Evolutionary conservation across 805 yeast genomes (phyloP).

Genomic region (Metschnikowia similis): DNA sequence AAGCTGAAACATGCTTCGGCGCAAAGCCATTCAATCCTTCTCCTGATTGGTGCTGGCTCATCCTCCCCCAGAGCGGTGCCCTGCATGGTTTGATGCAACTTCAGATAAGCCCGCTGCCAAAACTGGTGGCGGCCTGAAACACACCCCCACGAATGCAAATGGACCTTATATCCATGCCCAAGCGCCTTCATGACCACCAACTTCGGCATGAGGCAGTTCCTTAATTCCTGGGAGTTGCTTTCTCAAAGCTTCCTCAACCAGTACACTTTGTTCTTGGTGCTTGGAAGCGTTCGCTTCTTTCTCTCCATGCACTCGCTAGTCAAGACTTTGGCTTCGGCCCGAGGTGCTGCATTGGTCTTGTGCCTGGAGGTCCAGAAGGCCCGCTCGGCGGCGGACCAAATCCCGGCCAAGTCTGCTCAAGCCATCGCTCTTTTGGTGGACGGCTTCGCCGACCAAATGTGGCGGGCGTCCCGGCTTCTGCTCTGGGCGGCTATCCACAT

Average conservation of each 20-base stretch:
- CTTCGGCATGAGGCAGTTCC: constrained; percentile 25
- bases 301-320: constrained; percentile 1
- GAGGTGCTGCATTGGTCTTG: constrained; percentile 14
- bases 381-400: constrained; percentile 26
- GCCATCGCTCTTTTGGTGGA: background rate
- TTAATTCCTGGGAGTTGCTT: constrained; percentile 49
- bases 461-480: constrained; percentile 1
- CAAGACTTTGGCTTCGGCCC: background rate
- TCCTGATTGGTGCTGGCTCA: no score
- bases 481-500: constrained; percentile 55
- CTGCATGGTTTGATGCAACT: no score
- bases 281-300: constrained; percentile 41
- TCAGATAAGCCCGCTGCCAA: no score
- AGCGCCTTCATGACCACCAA: background rate
- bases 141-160: no score
- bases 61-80: no score
- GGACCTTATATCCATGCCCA: no score
- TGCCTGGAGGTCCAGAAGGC: constrained; percentile 46
- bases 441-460: constrained; percentile 1
- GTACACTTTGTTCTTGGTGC: constrained; percentile 50
- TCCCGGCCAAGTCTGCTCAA: constrained; percentile 45
- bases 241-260: constrained; percentile 68
- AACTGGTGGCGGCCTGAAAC: no score
- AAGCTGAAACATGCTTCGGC: no score
- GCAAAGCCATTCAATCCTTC: no score